These are phyloP conservation scores for Pterulicium gracile DNA, from an alignment of 1,284 basidiomycete genomes.

Conservation along the genomic window DNA sequence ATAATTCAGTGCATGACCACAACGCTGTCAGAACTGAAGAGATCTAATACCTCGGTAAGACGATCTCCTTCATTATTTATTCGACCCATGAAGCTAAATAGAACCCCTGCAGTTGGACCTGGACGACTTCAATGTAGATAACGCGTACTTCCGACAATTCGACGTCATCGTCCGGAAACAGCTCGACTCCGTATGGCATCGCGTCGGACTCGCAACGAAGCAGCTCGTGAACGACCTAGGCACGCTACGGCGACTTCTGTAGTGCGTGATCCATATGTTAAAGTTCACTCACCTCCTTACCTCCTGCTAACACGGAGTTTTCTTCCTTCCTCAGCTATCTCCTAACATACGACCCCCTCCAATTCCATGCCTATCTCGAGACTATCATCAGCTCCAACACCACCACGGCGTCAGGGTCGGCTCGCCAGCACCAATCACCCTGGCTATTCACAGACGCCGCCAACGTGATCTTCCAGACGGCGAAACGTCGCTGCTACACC, in stretches of 20 bases:
- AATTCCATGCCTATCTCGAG: slow-evolving; percentile 89
- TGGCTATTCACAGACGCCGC: slow-evolving; percentile 92
- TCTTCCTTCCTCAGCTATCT: slow-evolving; percentile 50
- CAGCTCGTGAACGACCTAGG: slow-evolving; percentile 86
- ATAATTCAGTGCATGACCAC: slow-evolving; percentile 93
- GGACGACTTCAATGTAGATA: slow-evolving; percentile 89
- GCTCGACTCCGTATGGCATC: slow-evolving; percentile 94
- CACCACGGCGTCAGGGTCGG: slow-evolving; percentile 34
- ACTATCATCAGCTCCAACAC: slow-evolving; percentile 76
- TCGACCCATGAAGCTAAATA: slow-evolving; percentile 1
- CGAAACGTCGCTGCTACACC: slow-evolving; percentile 71
- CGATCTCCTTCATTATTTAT: neutral
- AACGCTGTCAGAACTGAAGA: slow-evolving; percentile 85
- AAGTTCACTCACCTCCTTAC: slow-evolving; percentile 3
- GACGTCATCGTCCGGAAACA: slow-evolving; percentile 84
- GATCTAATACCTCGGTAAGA: slow-evolving; percentile 73
- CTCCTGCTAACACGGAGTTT: neutral
- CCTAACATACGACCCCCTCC: slow-evolving; percentile 84
- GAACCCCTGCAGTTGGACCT: slow-evolving; percentile 78
- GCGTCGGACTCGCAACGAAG: slow-evolving; percentile 86
- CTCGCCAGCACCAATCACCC: slow-evolving; percentile 59
- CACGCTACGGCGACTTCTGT: slow-evolving; percentile 75
- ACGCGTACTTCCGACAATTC: slow-evolving; percentile 91
- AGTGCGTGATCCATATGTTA: slow-evolving; percentile 50
- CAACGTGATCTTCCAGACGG: slow-evolving; percentile 78